A percentile compares a stretch with the other conserved stretches of the same genome.
Conservation (phyloP, 2,329 filamentous ascomycete species). For the Nemania sp. region DNA sequence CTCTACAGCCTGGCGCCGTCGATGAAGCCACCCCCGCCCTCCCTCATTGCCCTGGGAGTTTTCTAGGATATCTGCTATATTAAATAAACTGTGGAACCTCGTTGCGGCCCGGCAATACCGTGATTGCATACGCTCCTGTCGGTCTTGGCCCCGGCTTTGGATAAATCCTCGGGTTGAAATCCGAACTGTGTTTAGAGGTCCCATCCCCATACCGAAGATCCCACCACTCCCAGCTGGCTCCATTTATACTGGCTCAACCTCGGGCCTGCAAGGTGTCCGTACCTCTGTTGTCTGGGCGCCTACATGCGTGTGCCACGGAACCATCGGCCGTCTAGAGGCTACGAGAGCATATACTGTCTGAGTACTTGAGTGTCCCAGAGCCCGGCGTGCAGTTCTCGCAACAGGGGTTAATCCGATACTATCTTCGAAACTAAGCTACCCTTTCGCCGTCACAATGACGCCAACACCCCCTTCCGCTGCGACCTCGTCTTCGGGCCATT, state of each 20-base stretch:
- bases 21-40: slow-evolving; percentile 10
- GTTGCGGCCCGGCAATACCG: background rate
- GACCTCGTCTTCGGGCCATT: slow-evolving; percentile 75
- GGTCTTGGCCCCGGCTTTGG: background rate
- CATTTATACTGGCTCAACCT: background rate
- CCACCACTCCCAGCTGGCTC: background rate
- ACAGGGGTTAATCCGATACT: slow-evolving; percentile 22
- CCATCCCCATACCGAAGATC: background rate
- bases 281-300: background rate
- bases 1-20: background rate
- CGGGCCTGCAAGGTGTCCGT: background rate
- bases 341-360: slow-evolving; percentile 26
- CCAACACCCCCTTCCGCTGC: slow-evolving; percentile 79
- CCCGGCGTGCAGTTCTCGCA: slow-evolving; percentile 29
- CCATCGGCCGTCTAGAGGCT: slow-evolving; percentile 19
- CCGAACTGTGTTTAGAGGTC: background rate
- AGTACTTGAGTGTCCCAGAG: slow-evolving; percentile 19
- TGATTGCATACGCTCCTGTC: background rate
- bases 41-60: background rate
- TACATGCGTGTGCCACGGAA: background rate
- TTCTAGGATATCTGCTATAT: background rate
- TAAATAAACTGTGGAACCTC: background rate
- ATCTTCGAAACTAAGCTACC: slow-evolving; percentile 3
- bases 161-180: background rate
- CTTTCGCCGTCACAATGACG: slow-evolving; percentile 58